phyloP scores from a whole-genome alignment of 345 rosid genomes.

The Dimocarpus longan region DNA sequence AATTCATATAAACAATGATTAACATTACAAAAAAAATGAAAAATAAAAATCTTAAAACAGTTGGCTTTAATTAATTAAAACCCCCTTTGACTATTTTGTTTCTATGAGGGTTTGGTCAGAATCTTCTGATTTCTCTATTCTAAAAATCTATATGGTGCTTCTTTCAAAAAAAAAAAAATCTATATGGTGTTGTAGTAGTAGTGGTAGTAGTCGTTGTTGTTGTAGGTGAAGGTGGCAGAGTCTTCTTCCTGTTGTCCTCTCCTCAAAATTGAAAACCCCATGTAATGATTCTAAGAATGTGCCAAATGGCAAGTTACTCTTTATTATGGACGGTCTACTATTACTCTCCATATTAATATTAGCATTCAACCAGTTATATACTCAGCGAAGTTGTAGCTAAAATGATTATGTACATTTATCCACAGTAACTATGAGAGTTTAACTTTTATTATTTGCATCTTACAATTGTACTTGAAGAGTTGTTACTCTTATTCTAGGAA shows the following conservation, averaged over 20 bases:
- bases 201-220: not conserved
- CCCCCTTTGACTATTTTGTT: constrained; percentile 19
- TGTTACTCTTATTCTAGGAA: too few relatives aligned
- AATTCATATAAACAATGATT: constrained; percentile 36
- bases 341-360: not conserved
- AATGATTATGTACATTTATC: too few relatives aligned
- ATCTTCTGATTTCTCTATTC: not conserved
- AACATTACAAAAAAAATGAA: not conserved
- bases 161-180: not conserved
- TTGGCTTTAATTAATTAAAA: constrained; percentile 21
- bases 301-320: constrained; percentile 29
- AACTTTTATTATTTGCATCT: too few relatives aligned
- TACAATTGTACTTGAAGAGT: too few relatives aligned
- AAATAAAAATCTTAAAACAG: not conserved
- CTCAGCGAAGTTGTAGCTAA: too few relatives aligned
- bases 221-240: constrained; percentile 9
- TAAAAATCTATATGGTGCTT: constrained; percentile 14
- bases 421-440: too few relatives aligned
- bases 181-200: constrained; percentile 13
- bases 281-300: not conserved
- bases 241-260: constrained; percentile 41
- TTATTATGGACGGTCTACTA: not conserved
- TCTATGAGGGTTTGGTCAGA: constrained; percentile 3
- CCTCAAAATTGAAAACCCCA: constrained; percentile 14
- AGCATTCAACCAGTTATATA: too few relatives aligned